Base-by-base conservation (phyloP, 164 flowering plant species). In the Buxus sempervirens region DNA sequence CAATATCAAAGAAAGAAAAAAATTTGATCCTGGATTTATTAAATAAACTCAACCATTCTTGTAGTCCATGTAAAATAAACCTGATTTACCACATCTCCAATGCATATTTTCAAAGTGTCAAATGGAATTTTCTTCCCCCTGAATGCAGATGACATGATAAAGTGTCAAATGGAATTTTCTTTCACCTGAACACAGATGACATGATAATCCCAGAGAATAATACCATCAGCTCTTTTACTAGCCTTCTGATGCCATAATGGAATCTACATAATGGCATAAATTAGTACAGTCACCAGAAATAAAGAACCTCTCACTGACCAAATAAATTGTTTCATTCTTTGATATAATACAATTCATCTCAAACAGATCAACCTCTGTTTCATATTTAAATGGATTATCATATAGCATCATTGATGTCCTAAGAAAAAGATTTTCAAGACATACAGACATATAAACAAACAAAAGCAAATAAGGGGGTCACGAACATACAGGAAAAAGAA, bases 231-330 rank as follows among this genome's bases (percentile, higher is more conserved):
- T 77, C 91, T 78, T n/a, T 57, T 65, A 81, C 99, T 88, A 54
- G 99, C 97, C 81, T 87, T 92, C 73, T 95, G 99, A 82, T 83
- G 81, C 99, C 97, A 95, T 63, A 95, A 36, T 1, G 98, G 96
- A 48, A 90, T 69, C 97, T 92, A 67, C 63, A 70, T 32, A 32
- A 38, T 53, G 55, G 42, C 38, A 45, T 49, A 75, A n/a, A 49
- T 23, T 49, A 64, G 60, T 41, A 58, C 13, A 42, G 58, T 64
- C 10, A 53, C 57, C 48, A 7, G 55, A 26, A 15, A 3, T 32
- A 7, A 3, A 32, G 38, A 32, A 32, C 38, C 38, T 32, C 38
- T 32, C 3, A 32, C 3, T 32, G 38, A 32, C 38, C 38, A 32
- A 32, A n/a, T n/a, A n/a, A n/a, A n/a, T n/a, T 32, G 38, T 3